phyloP scores from a whole-genome alignment of 31 red algal genomes.

The Asparagopsis taxiformis region DNA sequence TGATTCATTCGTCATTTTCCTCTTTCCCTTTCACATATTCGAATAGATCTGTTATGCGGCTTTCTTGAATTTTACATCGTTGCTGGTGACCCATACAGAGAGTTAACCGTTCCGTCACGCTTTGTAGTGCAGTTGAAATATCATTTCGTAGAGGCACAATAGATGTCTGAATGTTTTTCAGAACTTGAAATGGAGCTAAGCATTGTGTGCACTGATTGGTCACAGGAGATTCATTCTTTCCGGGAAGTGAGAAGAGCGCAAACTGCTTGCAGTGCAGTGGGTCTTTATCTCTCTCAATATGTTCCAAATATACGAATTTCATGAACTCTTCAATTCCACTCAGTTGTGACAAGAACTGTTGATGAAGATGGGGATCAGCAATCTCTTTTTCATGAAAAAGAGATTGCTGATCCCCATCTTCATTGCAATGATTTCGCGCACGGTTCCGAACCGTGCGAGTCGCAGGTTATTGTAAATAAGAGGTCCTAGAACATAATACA shows the following conservation, averaged over 20 bases:
- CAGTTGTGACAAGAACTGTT: neutral
- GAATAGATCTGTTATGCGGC: neutral
- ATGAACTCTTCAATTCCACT: conserved; percentile 3
- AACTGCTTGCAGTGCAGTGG: neutral
- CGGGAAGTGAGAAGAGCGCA: neutral
- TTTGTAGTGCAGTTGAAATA: neutral
- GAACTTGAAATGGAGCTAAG: neutral
- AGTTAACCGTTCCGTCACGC: neutral
- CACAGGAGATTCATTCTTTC: neutral
- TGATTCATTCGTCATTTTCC: neutral
- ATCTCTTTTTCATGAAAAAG: no score
- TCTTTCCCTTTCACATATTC: neutral
- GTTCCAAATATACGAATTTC: conserved; percentile 8
- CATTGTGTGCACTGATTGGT: neutral
- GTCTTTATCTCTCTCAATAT: neutral
- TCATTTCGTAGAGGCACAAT: neutral
- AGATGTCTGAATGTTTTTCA: neutral
- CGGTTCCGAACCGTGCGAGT: neutral
- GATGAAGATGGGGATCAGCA: no score
- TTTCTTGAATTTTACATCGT: neutral
- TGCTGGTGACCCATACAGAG: neutral
- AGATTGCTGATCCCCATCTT: neutral
- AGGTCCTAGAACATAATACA: conserved; percentile 4
- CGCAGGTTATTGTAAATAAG: conserved; percentile 3
- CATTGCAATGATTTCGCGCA: neutral